Evolutionary conservation across 2,329 filamentous ascomycete species (phyloP).

Genomic region (Aspergillus intermedius): DNA sequence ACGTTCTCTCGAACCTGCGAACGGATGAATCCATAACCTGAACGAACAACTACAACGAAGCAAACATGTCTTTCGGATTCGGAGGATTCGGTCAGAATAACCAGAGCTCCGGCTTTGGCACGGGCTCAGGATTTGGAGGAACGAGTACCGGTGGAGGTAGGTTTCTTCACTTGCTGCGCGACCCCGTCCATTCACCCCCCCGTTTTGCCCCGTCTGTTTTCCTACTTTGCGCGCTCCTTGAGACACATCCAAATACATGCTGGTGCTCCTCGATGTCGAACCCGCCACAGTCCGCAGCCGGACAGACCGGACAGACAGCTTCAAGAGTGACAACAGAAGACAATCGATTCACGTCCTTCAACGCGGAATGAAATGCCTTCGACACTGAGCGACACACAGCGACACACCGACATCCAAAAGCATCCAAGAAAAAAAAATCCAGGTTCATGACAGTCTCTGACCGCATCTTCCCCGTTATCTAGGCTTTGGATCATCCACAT

Average conservation of each 20-base stretch:
- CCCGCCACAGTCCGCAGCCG: slow-evolving; percentile 12
- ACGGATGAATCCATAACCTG: slow-evolving; percentile 26
- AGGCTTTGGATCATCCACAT: slow-evolving; percentile 34
- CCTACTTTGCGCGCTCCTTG: slow-evolving; percentile 3
- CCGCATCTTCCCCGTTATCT: slow-evolving; percentile 31
- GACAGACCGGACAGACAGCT: slow-evolving; percentile 16
- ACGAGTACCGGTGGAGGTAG: slow-evolving; percentile 33
- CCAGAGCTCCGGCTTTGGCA: slow-evolving; percentile 38
- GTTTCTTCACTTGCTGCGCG: slow-evolving; percentile 11
- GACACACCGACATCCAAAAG: slow-evolving; percentile 6
- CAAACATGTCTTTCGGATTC: slow-evolving; percentile 40
- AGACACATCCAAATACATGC: slow-evolving; percentile 1
- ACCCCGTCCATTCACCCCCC: slow-evolving; percentile 6
- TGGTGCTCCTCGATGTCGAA: slow-evolving; percentile 25
- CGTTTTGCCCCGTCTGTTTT: not conserved
- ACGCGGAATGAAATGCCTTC: slow-evolving; percentile 16
- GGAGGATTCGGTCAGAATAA: slow-evolving; percentile 57
- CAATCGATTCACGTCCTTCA: slow-evolving; percentile 3
- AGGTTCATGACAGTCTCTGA: slow-evolving; percentile 33
- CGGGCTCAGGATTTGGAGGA: slow-evolving; percentile 30
- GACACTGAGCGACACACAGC: slow-evolving; percentile 20
- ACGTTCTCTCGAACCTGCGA: slow-evolving; percentile 4
- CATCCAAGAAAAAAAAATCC: slow-evolving; percentile 25
- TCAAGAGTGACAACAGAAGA: slow-evolving; percentile 1
- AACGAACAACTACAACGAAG: slow-evolving; percentile 16